phyloP scores from a whole-genome alignment of 441 rosid species.

The Gossypium schwendimanii region DNA sequence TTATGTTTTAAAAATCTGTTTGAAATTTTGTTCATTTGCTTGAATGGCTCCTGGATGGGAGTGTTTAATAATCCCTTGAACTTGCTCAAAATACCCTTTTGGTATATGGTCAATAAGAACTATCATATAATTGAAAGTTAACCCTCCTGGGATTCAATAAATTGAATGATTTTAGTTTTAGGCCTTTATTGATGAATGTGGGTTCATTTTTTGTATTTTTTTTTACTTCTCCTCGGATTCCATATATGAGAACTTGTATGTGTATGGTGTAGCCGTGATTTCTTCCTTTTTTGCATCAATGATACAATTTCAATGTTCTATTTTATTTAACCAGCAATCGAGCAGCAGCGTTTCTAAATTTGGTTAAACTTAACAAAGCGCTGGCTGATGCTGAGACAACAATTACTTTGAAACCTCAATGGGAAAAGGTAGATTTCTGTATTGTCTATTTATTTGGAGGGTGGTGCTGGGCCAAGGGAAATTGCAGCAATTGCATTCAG shows the following conservation, averaged over 20 bases:
- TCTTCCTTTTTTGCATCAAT: neutral
- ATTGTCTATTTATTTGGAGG: neutral
- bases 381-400: constrained; percentile 88
- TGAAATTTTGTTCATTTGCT: neutral
- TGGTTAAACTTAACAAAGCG: constrained; percentile 87
- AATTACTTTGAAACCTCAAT: constrained; percentile 67
- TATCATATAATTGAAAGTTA: neutral
- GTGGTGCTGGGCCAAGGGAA: neutral
- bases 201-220: neutral
- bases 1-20: neutral
- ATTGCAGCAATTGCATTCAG: neutral
- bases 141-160: neutral
- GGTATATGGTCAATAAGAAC: neutral
- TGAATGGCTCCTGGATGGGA: neutral
- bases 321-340: constrained; percentile 61
- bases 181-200: neutral
- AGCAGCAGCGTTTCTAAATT: constrained; percentile 83
- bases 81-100: neutral
- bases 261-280: neutral
- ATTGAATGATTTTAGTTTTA: neutral
- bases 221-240: neutral
- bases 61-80: neutral
- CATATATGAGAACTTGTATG: neutral
- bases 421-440: constrained; percentile 71
- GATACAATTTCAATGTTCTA: constrained; percentile 11